Conservation (phyloP, 768 basidiomycete genomes). For the Russula vinacea region DNA sequence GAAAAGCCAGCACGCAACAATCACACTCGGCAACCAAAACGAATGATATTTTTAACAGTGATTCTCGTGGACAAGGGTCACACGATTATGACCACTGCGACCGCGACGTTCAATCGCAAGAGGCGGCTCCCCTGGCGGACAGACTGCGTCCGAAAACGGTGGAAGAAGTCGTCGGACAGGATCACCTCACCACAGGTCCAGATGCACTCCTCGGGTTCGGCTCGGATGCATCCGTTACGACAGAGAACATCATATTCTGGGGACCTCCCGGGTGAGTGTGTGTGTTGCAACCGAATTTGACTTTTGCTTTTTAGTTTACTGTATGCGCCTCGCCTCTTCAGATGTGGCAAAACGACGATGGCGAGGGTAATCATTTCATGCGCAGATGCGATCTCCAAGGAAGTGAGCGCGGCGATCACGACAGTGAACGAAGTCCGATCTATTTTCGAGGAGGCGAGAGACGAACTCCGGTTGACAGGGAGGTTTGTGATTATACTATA, state of each 20-base stretch:
- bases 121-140: conserved; percentile 62
- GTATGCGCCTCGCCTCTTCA: conserved; percentile 30
- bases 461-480: conserved; percentile 58
- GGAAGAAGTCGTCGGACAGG: conserved; percentile 70
- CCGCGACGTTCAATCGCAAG: neutral
- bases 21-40: no score
- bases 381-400: conserved; percentile 62
- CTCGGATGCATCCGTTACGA: conserved; percentile 47
- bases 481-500: conserved; percentile 41
- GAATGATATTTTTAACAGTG: neutral
- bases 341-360: conserved; percentile 73
- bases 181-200: conserved; percentile 54
- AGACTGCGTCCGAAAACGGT: conserved; percentile 61
- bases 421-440: conserved; percentile 67
- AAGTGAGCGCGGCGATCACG: conserved; percentile 70
- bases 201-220: conserved; percentile 52
- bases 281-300: neutral
- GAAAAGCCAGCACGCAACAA: no score
- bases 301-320: neutral
- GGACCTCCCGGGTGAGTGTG: conserved; percentile 62
- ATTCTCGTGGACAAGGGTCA: neutral
- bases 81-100: neutral
- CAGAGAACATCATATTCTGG: conserved; percentile 68
- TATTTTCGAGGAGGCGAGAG: conserved; percentile 76
- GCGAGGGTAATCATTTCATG: conserved; percentile 65